phyloP scores from a whole-genome alignment of 2,329 filamentous ascomycete species.

The Aspergillus melleus region DNA sequence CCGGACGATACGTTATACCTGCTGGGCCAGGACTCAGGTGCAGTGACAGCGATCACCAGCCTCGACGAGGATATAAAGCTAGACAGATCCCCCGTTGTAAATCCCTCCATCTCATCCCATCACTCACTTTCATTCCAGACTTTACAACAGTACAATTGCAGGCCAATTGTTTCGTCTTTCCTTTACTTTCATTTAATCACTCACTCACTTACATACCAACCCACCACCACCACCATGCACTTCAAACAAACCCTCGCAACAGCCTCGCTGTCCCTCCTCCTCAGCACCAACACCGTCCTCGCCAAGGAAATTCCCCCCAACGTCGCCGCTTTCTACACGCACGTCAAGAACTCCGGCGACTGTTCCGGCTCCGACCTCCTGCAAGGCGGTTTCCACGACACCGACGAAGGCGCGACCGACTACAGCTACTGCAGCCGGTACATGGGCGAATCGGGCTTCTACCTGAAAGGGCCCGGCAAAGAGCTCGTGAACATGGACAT shows the following conservation, averaged over 20 bases:
- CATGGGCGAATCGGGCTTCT: constrained; percentile 9
- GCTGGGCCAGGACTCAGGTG: too few species aligned
- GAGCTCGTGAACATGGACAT: constrained; percentile 57
- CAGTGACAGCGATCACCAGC: too few species aligned
- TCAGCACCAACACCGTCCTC: neutral
- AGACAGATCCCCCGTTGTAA: too few species aligned
- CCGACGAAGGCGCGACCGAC: constrained; percentile 4
- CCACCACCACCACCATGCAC: neutral
- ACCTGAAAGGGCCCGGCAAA: constrained; percentile 26
- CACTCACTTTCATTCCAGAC: neutral
- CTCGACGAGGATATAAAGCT: too few species aligned
- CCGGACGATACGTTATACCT: too few species aligned
- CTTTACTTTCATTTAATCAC: too few species aligned
- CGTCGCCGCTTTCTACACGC: constrained; percentile 15
- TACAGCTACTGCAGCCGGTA: constrained; percentile 16
- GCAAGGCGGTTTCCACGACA: constrained; percentile 12
- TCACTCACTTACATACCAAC: neutral
- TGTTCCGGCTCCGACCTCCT: constrained; percentile 12
- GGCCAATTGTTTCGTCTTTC: too few species aligned
- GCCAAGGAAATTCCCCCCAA: constrained; percentile 11
- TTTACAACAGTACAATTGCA: too few species aligned
- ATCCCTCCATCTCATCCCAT: too few species aligned
- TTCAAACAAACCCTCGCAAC: neutral
- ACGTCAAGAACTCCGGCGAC: constrained; percentile 8
- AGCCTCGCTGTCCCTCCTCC: neutral